Evolutionary conservation across 495 filamentous ascomycete species (phyloP).

Genomic region (Hypoxylon cercidicola): DNA sequence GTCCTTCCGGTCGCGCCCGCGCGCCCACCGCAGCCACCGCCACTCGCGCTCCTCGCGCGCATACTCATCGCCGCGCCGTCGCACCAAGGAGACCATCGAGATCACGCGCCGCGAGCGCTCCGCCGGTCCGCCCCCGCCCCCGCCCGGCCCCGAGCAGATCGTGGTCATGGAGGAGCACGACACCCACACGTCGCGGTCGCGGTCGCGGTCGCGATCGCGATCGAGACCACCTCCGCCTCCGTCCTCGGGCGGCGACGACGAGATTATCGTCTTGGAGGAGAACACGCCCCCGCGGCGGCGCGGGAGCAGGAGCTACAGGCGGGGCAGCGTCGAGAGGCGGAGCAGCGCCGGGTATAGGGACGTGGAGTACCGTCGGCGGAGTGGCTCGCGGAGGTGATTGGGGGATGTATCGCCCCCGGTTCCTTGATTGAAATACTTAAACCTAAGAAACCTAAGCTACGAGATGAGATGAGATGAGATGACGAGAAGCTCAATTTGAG

Average conservation of each 20-base stretch:
- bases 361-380: slow-evolving; percentile 40
- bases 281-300: slow-evolving; percentile 46
- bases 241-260: slow-evolving; percentile 45
- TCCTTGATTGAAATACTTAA: no score
- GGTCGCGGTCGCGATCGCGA: slow-evolving; percentile 34
- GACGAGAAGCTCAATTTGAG: slow-evolving; percentile 5
- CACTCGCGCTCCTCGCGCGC: slow-evolving; percentile 8
- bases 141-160: slow-evolving; percentile 45
- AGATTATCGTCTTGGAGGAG: slow-evolving; percentile 61
- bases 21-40: slow-evolving; percentile 37
- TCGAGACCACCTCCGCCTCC: slow-evolving; percentile 29
- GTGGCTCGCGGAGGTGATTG: slow-evolving; percentile 39
- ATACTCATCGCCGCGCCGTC: slow-evolving; percentile 18
- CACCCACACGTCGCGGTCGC: slow-evolving; percentile 27
- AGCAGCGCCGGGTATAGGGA: slow-evolving; percentile 45
- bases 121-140: slow-evolving; percentile 41
- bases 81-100: slow-evolving; percentile 49
- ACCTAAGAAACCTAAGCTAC: background rate
- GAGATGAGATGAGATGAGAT: background rate
- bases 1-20: slow-evolving; percentile 46
- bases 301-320: slow-evolving; percentile 44
- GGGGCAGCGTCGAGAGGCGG: slow-evolving; percentile 49
- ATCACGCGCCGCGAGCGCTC: slow-evolving; percentile 45
- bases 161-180: slow-evolving; percentile 51
- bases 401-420: background rate